Conservation (phyloP, 768 basidiomycete species). For the Leucocoprinus leucothites region DNA sequence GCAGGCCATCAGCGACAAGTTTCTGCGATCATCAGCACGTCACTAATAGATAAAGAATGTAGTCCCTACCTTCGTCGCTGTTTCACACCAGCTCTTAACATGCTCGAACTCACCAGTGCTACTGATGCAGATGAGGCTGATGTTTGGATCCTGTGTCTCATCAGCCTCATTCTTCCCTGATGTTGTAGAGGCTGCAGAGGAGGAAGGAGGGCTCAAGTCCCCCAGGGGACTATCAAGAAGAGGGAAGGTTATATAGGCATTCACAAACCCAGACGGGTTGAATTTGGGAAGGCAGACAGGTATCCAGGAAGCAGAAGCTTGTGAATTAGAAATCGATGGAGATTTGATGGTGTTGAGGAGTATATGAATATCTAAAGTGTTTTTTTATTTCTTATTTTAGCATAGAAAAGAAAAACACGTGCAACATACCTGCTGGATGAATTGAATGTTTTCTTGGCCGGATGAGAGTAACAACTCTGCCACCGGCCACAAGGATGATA, state of each 20-base stretch:
- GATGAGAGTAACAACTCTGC: slow-evolving; percentile 80
- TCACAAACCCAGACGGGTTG: slow-evolving; percentile 84
- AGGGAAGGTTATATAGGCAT: slow-evolving; percentile 82
- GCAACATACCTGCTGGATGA: slow-evolving; percentile 77
- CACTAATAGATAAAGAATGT: background rate
- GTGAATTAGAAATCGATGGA: slow-evolving; percentile 73
- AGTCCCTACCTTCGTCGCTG: slow-evolving; percentile 51
- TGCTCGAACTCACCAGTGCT: slow-evolving; percentile 82
- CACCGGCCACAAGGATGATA: slow-evolving; percentile 77
- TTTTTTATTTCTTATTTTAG: background rate
- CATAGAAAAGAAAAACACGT: background rate
- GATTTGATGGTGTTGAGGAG: slow-evolving; percentile 88
- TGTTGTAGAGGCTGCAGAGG: slow-evolving; percentile 9
- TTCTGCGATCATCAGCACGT: slow-evolving; percentile 40
- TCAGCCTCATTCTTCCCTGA: slow-evolving; percentile 1
- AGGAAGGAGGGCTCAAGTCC: slow-evolving; percentile 16
- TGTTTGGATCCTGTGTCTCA: slow-evolving; percentile 10
- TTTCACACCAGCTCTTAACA: slow-evolving; percentile 74
- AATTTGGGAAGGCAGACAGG: slow-evolving; percentile 96
- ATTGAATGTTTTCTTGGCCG: slow-evolving; percentile 93
- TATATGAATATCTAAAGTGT: slow-evolving; percentile 75
- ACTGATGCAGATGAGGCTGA: slow-evolving; percentile 78
- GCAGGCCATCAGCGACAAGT: slow-evolving; percentile 56
- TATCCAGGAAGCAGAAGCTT: slow-evolving; percentile 86
- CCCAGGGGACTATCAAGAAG: slow-evolving; percentile 36